These are phyloP conservation scores for Phytophthora vignae DNA, from an alignment of 352 stramenopile species.

Conservation along the genomic window DNA sequence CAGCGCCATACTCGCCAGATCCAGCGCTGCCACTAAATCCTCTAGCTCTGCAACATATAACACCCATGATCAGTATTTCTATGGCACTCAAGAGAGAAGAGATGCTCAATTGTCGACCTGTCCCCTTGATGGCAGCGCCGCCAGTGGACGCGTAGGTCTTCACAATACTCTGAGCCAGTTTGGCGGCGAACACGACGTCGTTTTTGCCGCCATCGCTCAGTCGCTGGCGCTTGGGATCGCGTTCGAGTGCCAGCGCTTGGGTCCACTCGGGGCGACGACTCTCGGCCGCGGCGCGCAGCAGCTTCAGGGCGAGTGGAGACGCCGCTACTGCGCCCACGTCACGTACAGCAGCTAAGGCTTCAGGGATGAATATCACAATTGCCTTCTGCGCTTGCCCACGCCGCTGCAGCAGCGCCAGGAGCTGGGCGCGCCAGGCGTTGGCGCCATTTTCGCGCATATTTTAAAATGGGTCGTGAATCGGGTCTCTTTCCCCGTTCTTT, in stretches of 20 bases:
- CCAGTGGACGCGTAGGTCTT: conserved; percentile 52
- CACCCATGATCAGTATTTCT: not conserved
- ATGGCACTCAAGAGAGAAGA: not conserved
- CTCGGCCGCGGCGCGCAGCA: conserved; percentile 33
- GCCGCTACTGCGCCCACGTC: not conserved
- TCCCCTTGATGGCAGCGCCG: conserved; percentile 17
- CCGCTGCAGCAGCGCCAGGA: conserved; percentile 40
- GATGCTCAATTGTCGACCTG: conserved; percentile 19
- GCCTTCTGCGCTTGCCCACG: conserved; percentile 20
- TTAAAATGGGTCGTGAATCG: too few species aligned
- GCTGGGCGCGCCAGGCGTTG: conserved; percentile 26
- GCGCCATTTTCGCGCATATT: conserved; percentile 13
- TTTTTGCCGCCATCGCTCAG: conserved; percentile 33
- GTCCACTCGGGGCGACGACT: conserved; percentile 28
- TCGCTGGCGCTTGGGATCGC: conserved; percentile 29
- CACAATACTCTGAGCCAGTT: conserved; percentile 69
- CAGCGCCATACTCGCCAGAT: conserved; percentile 63
- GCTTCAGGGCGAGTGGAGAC: conserved; percentile 13
- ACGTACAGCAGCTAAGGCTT: conserved; percentile 19
- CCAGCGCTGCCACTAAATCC: conserved; percentile 49
- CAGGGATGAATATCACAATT: conserved; percentile 26
- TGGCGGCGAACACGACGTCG: conserved; percentile 58
- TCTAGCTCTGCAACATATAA: conserved; percentile 23
- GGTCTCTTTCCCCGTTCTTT: too few species aligned
- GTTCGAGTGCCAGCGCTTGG: conserved; percentile 16